These are phyloP conservation scores for Sicyos edulis DNA, from an alignment of 306 rosid genomes.

Conservation along the genomic window DNA sequence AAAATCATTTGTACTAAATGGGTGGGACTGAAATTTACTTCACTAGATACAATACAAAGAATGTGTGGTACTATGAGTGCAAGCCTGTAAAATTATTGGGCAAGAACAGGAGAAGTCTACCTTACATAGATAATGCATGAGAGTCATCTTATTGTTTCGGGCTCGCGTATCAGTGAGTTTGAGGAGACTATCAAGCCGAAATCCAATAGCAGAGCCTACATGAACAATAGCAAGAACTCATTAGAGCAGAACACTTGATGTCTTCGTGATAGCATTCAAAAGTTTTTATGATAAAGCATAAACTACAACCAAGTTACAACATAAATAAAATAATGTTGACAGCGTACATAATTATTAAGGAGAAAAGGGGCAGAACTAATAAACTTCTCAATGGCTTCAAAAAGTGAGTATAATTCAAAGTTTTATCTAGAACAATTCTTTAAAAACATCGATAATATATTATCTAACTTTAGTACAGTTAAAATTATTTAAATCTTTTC, in stretches of 20 bases:
- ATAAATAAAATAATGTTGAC: conserved; percentile 3
- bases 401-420: background rate
- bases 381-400: background rate
- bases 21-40: background rate
- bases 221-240: background rate
- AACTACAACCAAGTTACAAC: background rate
- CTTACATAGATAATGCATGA: conserved; percentile 99
- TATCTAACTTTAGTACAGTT: background rate
- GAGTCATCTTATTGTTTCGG: conserved; percentile 89
- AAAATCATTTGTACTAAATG: background rate
- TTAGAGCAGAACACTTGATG: background rate
- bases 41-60: too few species aligned
- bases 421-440: background rate
- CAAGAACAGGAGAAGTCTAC: conserved; percentile 39
- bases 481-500: background rate
- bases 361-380: background rate
- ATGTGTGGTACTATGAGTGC: background rate
- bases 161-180: conserved; percentile 92
- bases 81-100: conserved; percentile 2
- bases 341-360: background rate
- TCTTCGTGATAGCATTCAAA: background rate
- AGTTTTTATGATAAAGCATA: background rate
- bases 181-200: conserved; percentile 93
- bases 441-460: background rate
- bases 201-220: conserved; percentile 94